Conservation (phyloP, 768 basidiomycete species). For the Phallus indusiatus region DNA sequence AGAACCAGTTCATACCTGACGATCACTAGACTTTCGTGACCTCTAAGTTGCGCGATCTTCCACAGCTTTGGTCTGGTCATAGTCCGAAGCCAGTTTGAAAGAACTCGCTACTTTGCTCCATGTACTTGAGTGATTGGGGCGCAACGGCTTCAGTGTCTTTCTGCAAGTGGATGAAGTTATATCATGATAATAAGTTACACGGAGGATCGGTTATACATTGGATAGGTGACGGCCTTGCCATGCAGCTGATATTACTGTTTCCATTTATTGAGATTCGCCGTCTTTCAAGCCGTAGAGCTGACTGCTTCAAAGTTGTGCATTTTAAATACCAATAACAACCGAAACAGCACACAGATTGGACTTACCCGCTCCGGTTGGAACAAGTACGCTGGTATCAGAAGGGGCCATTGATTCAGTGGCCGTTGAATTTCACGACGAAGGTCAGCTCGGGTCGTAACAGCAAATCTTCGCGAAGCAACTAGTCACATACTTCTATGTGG, state of each 20-base stretch:
- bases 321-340: too few relatives aligned
- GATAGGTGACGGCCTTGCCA: constrained; percentile 69
- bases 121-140: constrained; percentile 84
- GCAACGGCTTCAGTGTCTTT: constrained; percentile 98
- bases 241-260: constrained; percentile 85
- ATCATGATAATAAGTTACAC: too few relatives aligned
- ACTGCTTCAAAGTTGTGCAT: constrained; percentile 79
- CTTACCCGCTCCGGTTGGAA: too few relatives aligned
- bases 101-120: constrained; percentile 96
- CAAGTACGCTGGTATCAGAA: too few relatives aligned
- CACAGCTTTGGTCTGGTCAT: constrained; percentile 79
- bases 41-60: constrained; percentile 90
- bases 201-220: constrained; percentile 81
- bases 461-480: too few relatives aligned
- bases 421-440: too few relatives aligned
- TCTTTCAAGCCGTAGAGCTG: constrained; percentile 95
- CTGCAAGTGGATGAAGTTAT: constrained; percentile 2
- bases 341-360: too few relatives aligned
- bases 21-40: constrained; percentile 82
- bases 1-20: constrained; percentile 78
- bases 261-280: constrained; percentile 83
- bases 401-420: too few relatives aligned
- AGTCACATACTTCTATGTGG: too few relatives aligned
- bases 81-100: constrained; percentile 78
- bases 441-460: too few relatives aligned